A percentile compares a stretch with the other conserved stretches of the same genome.
These are phyloP conservation scores for Pythium guiyangense DNA, from an alignment of 352 stramenopile species.

Conservation along the genomic window DNA sequence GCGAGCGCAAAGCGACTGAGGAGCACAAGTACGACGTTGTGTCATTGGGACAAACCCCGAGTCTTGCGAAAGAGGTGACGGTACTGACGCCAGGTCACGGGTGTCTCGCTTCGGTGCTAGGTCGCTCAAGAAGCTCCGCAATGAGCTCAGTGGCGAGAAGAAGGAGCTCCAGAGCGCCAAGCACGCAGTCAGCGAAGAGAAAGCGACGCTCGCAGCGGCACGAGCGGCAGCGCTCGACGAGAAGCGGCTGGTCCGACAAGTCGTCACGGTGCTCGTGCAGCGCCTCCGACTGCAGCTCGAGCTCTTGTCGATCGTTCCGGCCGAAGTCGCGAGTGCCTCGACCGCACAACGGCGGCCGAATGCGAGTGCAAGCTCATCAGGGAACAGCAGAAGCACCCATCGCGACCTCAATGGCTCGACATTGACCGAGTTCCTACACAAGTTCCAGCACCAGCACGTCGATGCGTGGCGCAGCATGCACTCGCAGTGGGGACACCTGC, in stretches of 20 bases:
- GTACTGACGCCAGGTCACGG: not conserved
- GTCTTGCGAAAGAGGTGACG: not conserved
- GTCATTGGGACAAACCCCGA: too few species aligned
- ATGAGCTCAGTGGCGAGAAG: constrained; percentile 23
- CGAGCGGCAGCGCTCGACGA: constrained; percentile 27
- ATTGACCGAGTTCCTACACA: constrained; percentile 19
- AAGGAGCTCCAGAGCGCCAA: constrained; percentile 26
- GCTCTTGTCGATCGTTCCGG: constrained; percentile 32
- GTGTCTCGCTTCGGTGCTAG: constrained; percentile 7
- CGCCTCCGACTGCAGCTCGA: constrained; percentile 40
- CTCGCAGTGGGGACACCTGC: constrained; percentile 38
- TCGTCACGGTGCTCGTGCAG: constrained; percentile 38
- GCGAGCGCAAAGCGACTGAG: constrained; percentile 31
- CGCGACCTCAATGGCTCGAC: constrained; percentile 3
- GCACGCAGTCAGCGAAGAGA: constrained; percentile 16
- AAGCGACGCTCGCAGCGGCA: not conserved
- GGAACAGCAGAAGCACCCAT: not conserved
- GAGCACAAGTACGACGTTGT: constrained; percentile 39
- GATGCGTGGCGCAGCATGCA: constrained; percentile 41
- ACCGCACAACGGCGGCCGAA: not conserved
- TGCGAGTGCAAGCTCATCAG: not conserved
- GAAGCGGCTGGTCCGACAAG: constrained; percentile 35
- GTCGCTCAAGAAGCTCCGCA: constrained; percentile 39
- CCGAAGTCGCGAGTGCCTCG: constrained; percentile 2
- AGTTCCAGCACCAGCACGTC: constrained; percentile 23